Conservation (phyloP, 495 filamentous ascomycete species). For the Aspergillus steynii region DNA sequence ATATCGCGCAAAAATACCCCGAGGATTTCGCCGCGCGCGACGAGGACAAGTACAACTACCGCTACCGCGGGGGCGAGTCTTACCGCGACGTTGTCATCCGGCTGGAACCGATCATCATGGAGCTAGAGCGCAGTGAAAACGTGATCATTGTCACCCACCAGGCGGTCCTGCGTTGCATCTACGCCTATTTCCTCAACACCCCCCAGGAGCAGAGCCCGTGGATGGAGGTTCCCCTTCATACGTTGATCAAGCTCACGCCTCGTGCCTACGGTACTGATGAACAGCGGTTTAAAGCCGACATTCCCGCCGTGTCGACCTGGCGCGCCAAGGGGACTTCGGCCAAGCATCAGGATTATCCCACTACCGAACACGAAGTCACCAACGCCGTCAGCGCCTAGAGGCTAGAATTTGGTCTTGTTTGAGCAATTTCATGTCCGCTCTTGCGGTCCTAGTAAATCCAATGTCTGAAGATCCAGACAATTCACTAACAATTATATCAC, state of each 20-base stretch:
- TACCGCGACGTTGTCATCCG: conserved; percentile 98
- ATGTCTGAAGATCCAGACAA: too few species aligned
- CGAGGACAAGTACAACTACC: conserved; percentile 98
- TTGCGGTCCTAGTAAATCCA: background rate
- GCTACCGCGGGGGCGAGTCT: conserved; percentile 93
- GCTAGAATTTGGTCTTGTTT: background rate
- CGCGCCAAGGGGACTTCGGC: conserved; percentile 87
- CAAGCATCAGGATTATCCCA: conserved; percentile 58
- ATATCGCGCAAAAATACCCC: conserved; percentile 87
- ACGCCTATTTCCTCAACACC: conserved; percentile 97
- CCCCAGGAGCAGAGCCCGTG: conserved; percentile 91
- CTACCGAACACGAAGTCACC: conserved; percentile 18
- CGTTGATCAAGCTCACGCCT: conserved; percentile 92
- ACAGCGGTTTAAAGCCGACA: conserved; percentile 81
- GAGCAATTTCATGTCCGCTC: background rate
- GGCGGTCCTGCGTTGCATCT: conserved; percentile 94
- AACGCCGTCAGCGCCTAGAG: too few species aligned
- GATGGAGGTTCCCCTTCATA: conserved; percentile 95
- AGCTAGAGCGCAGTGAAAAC: conserved; percentile 91
- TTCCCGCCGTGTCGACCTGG: conserved; percentile 93
- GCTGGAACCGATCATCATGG: conserved; percentile 99
- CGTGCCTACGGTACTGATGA: conserved; percentile 91
- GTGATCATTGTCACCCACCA: conserved; percentile 98
- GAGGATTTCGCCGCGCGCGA: conserved; percentile 94
- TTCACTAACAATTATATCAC: background rate